Conservation (phyloP, 192 early-diverging fungal species). For the Coemansia javaensis region DNA sequence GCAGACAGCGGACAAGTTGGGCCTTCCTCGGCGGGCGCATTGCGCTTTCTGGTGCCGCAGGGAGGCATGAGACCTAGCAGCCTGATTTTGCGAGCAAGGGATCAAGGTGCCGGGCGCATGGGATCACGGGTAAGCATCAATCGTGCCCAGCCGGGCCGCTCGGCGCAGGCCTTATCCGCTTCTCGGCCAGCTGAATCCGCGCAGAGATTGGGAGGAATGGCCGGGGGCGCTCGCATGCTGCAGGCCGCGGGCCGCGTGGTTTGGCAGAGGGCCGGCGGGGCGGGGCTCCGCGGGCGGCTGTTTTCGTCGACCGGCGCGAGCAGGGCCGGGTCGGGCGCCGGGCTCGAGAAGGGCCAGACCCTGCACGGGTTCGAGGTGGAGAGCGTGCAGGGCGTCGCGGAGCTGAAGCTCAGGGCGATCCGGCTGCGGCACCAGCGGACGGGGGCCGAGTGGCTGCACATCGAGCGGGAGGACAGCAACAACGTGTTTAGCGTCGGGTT, state of each 20-base stretch:
- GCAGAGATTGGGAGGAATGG: not conserved
- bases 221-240: slow-evolving; percentile 22
- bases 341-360: slow-evolving; percentile 16
- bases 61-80: too few species aligned
- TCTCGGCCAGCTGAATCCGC: too few species aligned
- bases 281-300: not conserved
- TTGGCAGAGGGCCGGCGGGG: not conserved
- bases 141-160: too few species aligned
- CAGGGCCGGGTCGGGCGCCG: not conserved
- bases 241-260: slow-evolving; percentile 1
- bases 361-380: slow-evolving; percentile 43
- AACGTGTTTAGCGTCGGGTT: slow-evolving; percentile 95
- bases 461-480: slow-evolving; percentile 79
- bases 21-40: too few species aligned
- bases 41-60: too few species aligned
- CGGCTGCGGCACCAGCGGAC: slow-evolving; percentile 69
- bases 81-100: too few species aligned
- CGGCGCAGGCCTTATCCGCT: too few species aligned
- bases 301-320: not conserved
- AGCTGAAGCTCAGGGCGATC: slow-evolving; percentile 75
- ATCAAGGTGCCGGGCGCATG: too few species aligned
- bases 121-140: too few species aligned
- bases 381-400: slow-evolving; percentile 57
- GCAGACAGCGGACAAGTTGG: too few species aligned
- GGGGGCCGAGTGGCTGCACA: slow-evolving; percentile 85